phyloP scores from a whole-genome alignment of 768 basidiomycete species.

The Naganishia kalamii region DNA sequence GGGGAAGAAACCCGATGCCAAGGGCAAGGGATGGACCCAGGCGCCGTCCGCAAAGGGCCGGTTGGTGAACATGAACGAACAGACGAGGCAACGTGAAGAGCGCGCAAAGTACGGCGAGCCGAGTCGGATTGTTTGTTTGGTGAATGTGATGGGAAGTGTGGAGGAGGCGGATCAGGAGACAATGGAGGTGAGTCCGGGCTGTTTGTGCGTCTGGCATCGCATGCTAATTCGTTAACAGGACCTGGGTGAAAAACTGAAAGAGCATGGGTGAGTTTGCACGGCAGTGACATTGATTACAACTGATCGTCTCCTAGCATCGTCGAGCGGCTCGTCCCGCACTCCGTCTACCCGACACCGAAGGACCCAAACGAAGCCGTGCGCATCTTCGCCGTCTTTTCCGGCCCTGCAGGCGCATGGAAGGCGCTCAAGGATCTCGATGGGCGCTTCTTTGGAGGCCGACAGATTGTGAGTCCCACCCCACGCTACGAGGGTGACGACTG shows the following conservation, averaged over 20 bases:
- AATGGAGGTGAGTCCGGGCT: too few relatives aligned
- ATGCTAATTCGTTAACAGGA: too few relatives aligned
- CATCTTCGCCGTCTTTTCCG: slow-evolving; percentile 84
- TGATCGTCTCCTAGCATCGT: slow-evolving; percentile 61
- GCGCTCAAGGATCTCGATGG: slow-evolving; percentile 90
- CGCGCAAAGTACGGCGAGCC: slow-evolving; percentile 76
- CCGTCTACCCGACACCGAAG: slow-evolving; percentile 60
- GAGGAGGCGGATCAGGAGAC: slow-evolving; percentile 82
- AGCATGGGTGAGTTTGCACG: slow-evolving; percentile 36
- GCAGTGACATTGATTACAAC: not conserved
- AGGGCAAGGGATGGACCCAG: slow-evolving; percentile 48
- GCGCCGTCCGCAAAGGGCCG: slow-evolving; percentile 64
- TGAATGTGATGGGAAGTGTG: slow-evolving; percentile 71
- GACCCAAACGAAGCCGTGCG: slow-evolving; percentile 76
- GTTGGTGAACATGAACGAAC: slow-evolving; percentile 85
- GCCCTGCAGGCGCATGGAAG: slow-evolving; percentile 91
- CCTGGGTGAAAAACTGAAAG: slow-evolving; percentile 54
- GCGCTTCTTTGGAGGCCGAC: slow-evolving; percentile 79
- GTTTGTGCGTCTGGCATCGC: too few relatives aligned
- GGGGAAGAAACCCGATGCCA: slow-evolving; percentile 38
- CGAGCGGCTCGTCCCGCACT: slow-evolving; percentile 78
- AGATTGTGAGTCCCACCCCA: slow-evolving; percentile 51
- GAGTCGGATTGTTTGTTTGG: slow-evolving; percentile 79
- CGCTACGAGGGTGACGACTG: not conserved
- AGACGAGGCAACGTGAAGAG: slow-evolving; percentile 69